Evolutionary conservation across 768 basidiomycete species (phyloP), one percentile per base, ranked within the genome.

Genomic region (Termitomyces sp.): DNA sequence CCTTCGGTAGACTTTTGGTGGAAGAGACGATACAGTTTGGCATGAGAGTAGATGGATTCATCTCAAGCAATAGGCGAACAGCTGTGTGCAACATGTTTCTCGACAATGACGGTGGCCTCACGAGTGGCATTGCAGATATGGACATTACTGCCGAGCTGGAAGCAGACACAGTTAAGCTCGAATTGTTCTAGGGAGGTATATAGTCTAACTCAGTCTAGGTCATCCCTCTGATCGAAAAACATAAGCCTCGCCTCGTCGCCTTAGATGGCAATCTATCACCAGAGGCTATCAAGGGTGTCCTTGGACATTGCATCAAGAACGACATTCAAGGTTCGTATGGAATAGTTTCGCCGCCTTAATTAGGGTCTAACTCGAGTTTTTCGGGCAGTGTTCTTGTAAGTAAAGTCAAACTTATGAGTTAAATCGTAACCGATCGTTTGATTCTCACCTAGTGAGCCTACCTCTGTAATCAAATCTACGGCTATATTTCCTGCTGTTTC

Each of bases 121-220:
- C 88, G 2, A 82, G 83, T n/a, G 97, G 97, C 2, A 83, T 98
- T 11, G 92, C 97, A 16, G 95, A 97, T 66, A 98, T 98, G 92
- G 82, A 78, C 65, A 82, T 89, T 45, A 81, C 84, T 9, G 72
- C 82, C 38, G 63, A 67, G 2, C 66, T 92, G 53, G 70, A 75
- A 23, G 73, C 69, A 12, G 69, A 78, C n/a, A 65, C 69, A 63
- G 85, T 87, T 55, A 67, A 66, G 48, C 56, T 52, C 44, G 27
- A 31, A 23, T 54, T 56, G 6, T 38, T 29, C 29, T 57, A 23
- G 9, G 19, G 27, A 45, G 0, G 35, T 12, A 10, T 14, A 34
- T 41, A 25, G 5, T 40, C 53, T 55, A 45, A 57, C 25, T 17
- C 40, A n/a, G 38, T 16, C 11, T 29, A 92, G 90, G 73, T 86